Conservation (phyloP, 2,329 filamentous ascomycete species). For the Fusarium napiforme region DNA sequence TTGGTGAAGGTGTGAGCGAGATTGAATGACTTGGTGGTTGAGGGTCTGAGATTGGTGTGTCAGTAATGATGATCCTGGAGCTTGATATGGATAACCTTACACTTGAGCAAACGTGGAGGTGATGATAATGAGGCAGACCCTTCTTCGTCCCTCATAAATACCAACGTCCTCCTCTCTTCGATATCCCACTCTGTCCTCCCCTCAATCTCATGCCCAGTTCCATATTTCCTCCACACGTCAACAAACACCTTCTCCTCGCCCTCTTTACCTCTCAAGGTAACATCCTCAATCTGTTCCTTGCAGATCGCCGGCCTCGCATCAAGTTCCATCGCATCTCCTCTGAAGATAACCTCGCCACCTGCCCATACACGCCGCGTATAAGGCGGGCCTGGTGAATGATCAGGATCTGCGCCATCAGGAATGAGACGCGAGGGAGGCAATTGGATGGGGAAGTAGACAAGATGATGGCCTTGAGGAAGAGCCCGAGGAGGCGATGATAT, state of each 20-base stretch:
- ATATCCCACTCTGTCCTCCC: constrained; percentile 47
- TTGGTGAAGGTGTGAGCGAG: constrained; percentile 71
- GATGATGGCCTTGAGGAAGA: constrained; percentile 77
- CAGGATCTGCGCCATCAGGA: constrained; percentile 84
- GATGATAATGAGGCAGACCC: constrained; percentile 18
- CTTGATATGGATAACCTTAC: constrained; percentile 34
- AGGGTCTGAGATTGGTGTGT: constrained; percentile 44
- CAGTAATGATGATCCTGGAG: neutral
- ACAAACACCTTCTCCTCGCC: constrained; percentile 62
- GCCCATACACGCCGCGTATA: constrained; percentile 89
- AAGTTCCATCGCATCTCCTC: constrained; percentile 48
- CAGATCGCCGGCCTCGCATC: constrained; percentile 57
- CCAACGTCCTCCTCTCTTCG: constrained; percentile 61
- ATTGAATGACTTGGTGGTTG: constrained; percentile 54
- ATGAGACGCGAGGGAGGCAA: constrained; percentile 71
- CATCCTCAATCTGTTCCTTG: constrained; percentile 57
- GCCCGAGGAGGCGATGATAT: constrained; percentile 41
- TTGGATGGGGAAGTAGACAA: constrained; percentile 86
- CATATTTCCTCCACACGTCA: constrained; percentile 61
- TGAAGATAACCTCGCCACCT: constrained; percentile 76
- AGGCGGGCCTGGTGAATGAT: constrained; percentile 77
- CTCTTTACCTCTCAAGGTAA: constrained; percentile 48
- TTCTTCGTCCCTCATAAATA: constrained; percentile 60
- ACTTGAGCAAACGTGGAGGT: constrained; percentile 41
- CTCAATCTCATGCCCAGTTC: constrained; percentile 37